phyloP scores from a whole-genome alignment of 495 filamentous ascomycete species.

The Talaromyces stipitatus region DNA sequence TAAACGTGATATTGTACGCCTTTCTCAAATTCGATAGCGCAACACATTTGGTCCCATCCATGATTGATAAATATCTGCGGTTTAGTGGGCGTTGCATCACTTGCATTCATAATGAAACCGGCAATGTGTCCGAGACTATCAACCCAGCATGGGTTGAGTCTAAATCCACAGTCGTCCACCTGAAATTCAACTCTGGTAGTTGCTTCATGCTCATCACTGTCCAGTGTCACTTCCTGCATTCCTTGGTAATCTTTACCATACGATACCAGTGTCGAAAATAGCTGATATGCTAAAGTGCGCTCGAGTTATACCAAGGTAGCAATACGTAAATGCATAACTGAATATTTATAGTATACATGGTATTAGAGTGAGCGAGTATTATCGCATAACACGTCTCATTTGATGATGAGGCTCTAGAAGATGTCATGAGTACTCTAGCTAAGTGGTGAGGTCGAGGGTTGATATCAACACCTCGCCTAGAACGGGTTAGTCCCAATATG shows the following conservation, averaged over 20 bases:
- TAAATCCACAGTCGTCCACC: slow-evolving; percentile 55
- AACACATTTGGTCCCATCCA: slow-evolving; percentile 32
- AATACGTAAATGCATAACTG: too few relatives aligned
- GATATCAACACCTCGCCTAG: too few relatives aligned
- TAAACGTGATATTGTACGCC: slow-evolving; percentile 46
- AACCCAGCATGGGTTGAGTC: slow-evolving; percentile 32
- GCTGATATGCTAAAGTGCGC: too few relatives aligned
- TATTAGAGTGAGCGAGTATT: too few relatives aligned
- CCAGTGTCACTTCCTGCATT: slow-evolving; percentile 68
- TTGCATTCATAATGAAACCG: slow-evolving; percentile 48
- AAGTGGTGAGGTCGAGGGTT: too few relatives aligned
- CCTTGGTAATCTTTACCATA: slow-evolving; percentile 53
- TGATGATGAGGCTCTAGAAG: too few relatives aligned
- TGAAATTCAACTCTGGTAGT: slow-evolving; percentile 59
- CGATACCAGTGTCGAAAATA: too few relatives aligned
- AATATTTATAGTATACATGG: too few relatives aligned
- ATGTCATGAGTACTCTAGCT: too few relatives aligned
- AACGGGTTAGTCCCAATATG: too few relatives aligned
- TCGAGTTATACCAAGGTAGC: too few relatives aligned
- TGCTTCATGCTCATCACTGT: slow-evolving; percentile 62
- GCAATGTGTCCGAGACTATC: slow-evolving; percentile 41
- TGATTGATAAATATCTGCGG: slow-evolving; percentile 36
- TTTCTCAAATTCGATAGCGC: slow-evolving; percentile 34
- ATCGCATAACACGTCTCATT: too few relatives aligned
- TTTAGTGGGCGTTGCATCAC: slow-evolving; percentile 33